Evolutionary conservation across 805 yeast genomes (phyloP), one percentile per base, ranked within the genome.

Genomic region (Yamadazyma paraphyllophila): DNA sequence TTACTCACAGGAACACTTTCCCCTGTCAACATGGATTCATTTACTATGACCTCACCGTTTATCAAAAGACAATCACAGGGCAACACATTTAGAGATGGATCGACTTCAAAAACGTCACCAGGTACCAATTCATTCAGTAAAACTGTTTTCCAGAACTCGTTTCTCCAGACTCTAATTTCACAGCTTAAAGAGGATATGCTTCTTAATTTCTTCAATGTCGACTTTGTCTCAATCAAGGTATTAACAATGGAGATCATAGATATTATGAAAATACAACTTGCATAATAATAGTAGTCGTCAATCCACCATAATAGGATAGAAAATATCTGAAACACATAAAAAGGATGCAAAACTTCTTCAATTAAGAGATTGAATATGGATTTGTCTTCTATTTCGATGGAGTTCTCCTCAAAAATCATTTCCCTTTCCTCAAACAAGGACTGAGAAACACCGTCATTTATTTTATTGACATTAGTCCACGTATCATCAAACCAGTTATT

Each of bases 1-100:
- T 94, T 94, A 0, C 97, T 80, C 2, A 94, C 96, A 0, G 99
- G 99, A 1, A 94, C 97, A 43, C 97, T 89, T 63, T 94, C 99
- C 33, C 99, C 99, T 0, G 99, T 94, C 15, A 94, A 74, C 96
- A 94, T 94, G 5, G 97, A 87, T 61, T 94, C 99, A 63, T 94
- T 94, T n/a, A 94, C 86, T 44, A 94, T 90, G 61, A 96, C 88
- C 60, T 91, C 98, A 42, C 99, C 99, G 29, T 90, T 80, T 14
- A 92, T 67, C 41, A 94, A 71, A 10, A 94, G 64, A 0, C 96
- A 85, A 64, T 94, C 99, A 60, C 97, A 90, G 0, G 99, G 99
- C 39, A 92, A 74, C 1, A 77, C 57, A 3, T 71, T 57, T 46
- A 94, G 68, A 0, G 86, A 78, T 0, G 97, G 96, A 58, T 91